Evolutionary conservation across 768 basidiomycete genomes (phyloP), one percentile per base, ranked within the genome.

Genomic region (Harrya chromipes): DNA sequence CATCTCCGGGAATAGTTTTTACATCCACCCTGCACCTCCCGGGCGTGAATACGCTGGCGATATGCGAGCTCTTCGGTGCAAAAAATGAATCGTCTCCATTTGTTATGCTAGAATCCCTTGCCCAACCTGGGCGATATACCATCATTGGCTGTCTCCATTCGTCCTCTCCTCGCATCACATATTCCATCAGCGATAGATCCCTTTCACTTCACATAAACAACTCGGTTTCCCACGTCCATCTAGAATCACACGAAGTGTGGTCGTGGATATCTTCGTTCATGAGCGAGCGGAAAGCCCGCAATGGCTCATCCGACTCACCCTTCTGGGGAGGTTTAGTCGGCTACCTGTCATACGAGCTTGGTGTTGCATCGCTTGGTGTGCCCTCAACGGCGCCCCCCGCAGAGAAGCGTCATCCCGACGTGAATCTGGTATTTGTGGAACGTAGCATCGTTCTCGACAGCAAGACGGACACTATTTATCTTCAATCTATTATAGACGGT

Each of bases 251-350:
- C 20, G 80, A 83, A 55, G 72, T 90, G 29, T 91, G 89, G 89
- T 69, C 80, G 34, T 92, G 87, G 87, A 69, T 90, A 20, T 75
- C 79, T 21, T 63, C 69, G n/a, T 90, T 85, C 68, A 87, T 90
- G 84, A 75, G 71, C 29, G 53, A 67, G 17, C 74, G 70, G 42
- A 74, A 72, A 50, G 79, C 76, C 9, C 52, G 57, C 20, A 74
- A 74, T 20, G 85, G 87, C 4, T 59, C 59, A 36, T 56, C 72
- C 7, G 74, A 81, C 10, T 64, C 82, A 38, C 90, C 89, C 0
- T 92, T 92, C 64, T 90, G 89, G 87, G 90, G 89, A 31, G 90
- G 90, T 20, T 71, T 92, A 13, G 67, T 91, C 20, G 90, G 90
- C 9, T 82, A 79, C 51, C 68, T 92, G 51, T 87, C 85, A 57